Evolutionary conservation across 305 asterid species (phyloP).

Genomic region (Fraxinus nigra): DNA sequence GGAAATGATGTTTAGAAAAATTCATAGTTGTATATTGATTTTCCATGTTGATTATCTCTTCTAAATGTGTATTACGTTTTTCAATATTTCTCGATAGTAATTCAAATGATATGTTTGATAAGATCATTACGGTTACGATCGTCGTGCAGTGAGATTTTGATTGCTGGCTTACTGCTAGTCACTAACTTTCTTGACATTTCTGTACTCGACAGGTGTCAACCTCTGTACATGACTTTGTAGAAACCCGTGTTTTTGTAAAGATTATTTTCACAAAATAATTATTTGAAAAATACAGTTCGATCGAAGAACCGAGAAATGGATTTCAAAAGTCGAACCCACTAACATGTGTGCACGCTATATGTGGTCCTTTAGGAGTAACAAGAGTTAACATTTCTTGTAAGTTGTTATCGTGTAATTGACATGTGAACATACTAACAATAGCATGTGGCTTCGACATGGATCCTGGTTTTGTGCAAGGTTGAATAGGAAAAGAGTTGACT

Average conservation of each 20-base stretch:
- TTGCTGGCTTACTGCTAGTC: not conserved
- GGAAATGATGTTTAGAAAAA: not conserved
- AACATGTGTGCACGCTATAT: not conserved
- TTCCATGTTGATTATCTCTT: not conserved
- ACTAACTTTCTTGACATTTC: not conserved
- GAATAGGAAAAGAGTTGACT: not conserved
- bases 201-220: not conserved
- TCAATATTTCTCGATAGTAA: too few relatives aligned
- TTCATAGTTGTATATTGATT: not conserved
- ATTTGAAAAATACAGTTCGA: too few relatives aligned
- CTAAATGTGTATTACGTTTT: too few relatives aligned
- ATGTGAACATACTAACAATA: not conserved
- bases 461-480: conserved; percentile 7
- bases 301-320: not conserved
- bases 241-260: not conserved
- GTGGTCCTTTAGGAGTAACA: not conserved
- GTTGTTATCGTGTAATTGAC: not conserved
- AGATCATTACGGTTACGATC: not conserved
- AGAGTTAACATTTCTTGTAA: not conserved
- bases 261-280: too few relatives aligned
- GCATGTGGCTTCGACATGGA: conserved; percentile 36
- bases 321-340: not conserved
- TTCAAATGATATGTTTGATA: too few relatives aligned
- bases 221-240: too few relatives aligned
- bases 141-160: not conserved